Percentiles rank a stretch among this genome's conserved stretches.
These are phyloP conservation scores for Pythium insidiosum DNA, from an alignment of 352 stramenopile genomes.

Conservation along the genomic window DNA sequence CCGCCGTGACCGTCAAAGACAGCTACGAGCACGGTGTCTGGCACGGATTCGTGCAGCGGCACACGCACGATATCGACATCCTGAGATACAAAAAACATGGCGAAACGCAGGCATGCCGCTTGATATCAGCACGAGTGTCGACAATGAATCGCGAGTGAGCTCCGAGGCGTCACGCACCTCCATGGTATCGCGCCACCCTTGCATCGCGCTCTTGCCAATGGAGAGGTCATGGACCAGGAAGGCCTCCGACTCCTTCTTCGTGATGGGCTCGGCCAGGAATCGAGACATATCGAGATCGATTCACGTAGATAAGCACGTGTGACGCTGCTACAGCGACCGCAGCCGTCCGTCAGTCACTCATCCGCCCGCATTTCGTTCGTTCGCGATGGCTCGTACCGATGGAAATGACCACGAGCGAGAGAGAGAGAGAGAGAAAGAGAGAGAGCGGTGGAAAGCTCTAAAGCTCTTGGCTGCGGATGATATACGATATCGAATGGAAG, in stretches of 20 bases:
- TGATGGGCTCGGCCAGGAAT: conserved; percentile 80
- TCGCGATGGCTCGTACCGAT: too few species aligned
- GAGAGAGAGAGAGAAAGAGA: too few species aligned
- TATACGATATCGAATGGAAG: too few species aligned
- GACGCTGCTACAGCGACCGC: too few species aligned
- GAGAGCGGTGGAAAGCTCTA: too few species aligned
- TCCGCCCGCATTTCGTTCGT: too few species aligned
- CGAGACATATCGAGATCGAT: conserved; percentile 45
- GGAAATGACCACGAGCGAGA: too few species aligned
- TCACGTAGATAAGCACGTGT: background rate
- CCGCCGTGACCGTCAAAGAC: conserved; percentile 84
- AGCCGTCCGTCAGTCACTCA: too few species aligned
- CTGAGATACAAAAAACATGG: conserved; percentile 13
- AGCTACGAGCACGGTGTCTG: conserved; percentile 57
- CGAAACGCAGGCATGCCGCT: background rate
- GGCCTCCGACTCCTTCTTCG: conserved; percentile 50
- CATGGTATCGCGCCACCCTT: conserved; percentile 83
- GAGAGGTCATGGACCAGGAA: conserved; percentile 32
- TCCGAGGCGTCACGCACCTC: conserved; percentile 32
- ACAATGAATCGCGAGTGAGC: too few species aligned
- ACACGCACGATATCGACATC: conserved; percentile 70
- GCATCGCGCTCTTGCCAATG: conserved; percentile 73
- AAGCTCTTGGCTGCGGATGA: too few species aligned
- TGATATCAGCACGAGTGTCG: background rate
- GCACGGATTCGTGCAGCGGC: conserved; percentile 44